Base-by-base conservation (phyloP, 2,329 filamentous ascomycete species). In the Myriosclerotinia scirpicola region DNA sequence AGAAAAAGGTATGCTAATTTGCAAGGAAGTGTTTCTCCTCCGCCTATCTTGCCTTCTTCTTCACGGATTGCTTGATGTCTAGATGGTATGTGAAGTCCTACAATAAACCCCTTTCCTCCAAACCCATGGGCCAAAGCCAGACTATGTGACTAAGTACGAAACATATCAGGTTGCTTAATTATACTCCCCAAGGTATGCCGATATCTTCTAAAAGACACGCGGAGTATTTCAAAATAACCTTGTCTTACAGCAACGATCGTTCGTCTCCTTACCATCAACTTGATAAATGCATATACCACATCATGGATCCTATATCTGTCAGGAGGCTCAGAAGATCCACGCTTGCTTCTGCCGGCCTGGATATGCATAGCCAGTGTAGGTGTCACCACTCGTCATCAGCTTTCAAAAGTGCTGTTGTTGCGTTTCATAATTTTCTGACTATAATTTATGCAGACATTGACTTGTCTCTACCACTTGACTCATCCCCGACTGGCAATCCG, bases 31-130 rank as follows among this genome's bases (percentile, higher is more conserved):
- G 90, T 79, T 87, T 85, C 74, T 88, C 90, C 67, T 91, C 89
- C 26, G 90, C 88, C 64, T 92, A 92, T 77, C 83, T 93, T 68
- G 90, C 89, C 61, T 93, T 92, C 78, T 91, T 92, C 80, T 93
- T 93, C 76, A 91, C 90, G 67, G 90, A 93, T 79, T 92, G 90
- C 78, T 84, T 93, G 73, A 93, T 93, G 90, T 92, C 90, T 69
- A 83, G 91, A 79, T 93, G 90, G 89, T 91, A 75, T 54, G 82
- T 78, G 54, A 22, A 42, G 50, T 26, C 22, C 15, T 42, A 54
- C 22, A 30, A 50, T 34, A 40, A 22, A 11, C 14, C 20, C 34
- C n/a, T 17, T 54, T 50, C 26, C 14, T 5, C 12, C 14, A 50
- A 60, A 48, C 17, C 12, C 44, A 12, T 36, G n/a, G 17, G 20